Evolutionary conservation across 2,329 filamentous ascomycete genomes (phyloP).

Genomic region (Phaeophleospora eucalypticola): DNA sequence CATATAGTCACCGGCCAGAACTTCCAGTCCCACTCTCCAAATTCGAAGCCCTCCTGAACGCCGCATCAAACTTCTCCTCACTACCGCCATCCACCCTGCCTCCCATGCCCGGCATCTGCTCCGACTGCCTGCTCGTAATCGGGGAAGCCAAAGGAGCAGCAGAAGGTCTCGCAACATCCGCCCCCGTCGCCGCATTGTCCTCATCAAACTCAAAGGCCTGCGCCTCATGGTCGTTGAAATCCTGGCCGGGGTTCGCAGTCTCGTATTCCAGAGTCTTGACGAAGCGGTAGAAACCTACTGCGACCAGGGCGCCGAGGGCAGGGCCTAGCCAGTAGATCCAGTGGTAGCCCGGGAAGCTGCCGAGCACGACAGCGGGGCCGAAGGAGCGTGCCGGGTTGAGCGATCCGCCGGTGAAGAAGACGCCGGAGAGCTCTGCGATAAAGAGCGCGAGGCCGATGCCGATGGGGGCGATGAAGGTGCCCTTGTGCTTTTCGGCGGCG

Average conservation of each 20-base stretch:
- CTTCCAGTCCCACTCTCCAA: not conserved
- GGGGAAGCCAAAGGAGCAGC: not conserved
- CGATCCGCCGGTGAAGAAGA: slow-evolving; percentile 40
- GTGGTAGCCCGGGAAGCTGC: slow-evolving; percentile 42
- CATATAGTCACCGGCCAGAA: not conserved
- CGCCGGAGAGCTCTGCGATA: slow-evolving; percentile 43
- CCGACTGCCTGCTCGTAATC: not conserved
- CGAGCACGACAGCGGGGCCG: slow-evolving; percentile 44
- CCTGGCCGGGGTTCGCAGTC: slow-evolving; percentile 47
- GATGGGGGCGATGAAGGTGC: slow-evolving; percentile 38
- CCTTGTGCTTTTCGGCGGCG: slow-evolving; percentile 41
- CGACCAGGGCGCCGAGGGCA: slow-evolving; percentile 42
- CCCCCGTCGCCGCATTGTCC: slow-evolving; percentile 28
- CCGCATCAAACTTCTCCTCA: not conserved
- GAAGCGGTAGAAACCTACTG: slow-evolving; percentile 47
- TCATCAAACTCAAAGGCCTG: slow-evolving; percentile 36
- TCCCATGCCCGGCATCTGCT: not conserved
- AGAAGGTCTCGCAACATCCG: slow-evolving; percentile 2
- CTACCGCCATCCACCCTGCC: not conserved
- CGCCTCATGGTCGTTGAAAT: slow-evolving; percentile 43
- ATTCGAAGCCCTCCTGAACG: not conserved
- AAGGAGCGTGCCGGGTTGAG: slow-evolving; percentile 49
- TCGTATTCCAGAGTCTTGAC: slow-evolving; percentile 50
- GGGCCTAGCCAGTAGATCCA: slow-evolving; percentile 53
- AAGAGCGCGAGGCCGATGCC: slow-evolving; percentile 42